Evolutionary conservation across 805 yeast genomes (phyloP), one percentile per base, ranked within the genome.

Genomic region (Wickerhamiella siamensis): DNA sequence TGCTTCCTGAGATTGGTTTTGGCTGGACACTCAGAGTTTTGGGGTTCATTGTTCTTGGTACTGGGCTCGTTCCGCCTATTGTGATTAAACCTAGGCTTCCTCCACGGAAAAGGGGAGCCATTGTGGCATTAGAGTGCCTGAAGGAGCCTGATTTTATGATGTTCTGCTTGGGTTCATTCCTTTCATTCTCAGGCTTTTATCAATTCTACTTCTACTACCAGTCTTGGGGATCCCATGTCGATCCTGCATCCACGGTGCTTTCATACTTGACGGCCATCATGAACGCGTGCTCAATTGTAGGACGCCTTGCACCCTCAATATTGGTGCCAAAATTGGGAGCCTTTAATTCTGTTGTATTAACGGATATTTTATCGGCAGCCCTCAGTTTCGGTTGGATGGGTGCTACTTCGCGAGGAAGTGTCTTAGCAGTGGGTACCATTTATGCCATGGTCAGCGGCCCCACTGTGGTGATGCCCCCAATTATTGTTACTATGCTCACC

Each of bases 11-110:
- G 14, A 62, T 71, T 19, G 79, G 79, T 1, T 72, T 70, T 49
- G 62, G 60, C 9, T 74, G 79, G 78, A 68, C 74, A 3, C 61
- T 70, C 35, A 61, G 79, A 39, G 59, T 65, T 12, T 55, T 72
- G 38, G 72, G 72, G 0, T 66, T 74, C 47, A 53, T 72, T 16
- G 59, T 65, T 37, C 46, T 62, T 6, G 61, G 44, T 0, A 55
- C 61, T 12, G 43, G 49, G 9, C 26, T 41, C 5, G 34, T 57
- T 4, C 42, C 59, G 38, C 49, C 53, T 15, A n/a, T 55, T 5
- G 37, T 53, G n/a, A 38, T 58, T 31, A 47, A 46, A 18, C 45
- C 60, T 2, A 45, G 65, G 14, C 43, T 60, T 6, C 58, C 57
- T 8, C 59, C 60, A 2, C 51, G 58, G 10, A 47, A 43, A 24